These are phyloP conservation scores for Solidago caesia DNA, from an alignment of 129 eudicot genomes.

Conservation along the genomic window DNA sequence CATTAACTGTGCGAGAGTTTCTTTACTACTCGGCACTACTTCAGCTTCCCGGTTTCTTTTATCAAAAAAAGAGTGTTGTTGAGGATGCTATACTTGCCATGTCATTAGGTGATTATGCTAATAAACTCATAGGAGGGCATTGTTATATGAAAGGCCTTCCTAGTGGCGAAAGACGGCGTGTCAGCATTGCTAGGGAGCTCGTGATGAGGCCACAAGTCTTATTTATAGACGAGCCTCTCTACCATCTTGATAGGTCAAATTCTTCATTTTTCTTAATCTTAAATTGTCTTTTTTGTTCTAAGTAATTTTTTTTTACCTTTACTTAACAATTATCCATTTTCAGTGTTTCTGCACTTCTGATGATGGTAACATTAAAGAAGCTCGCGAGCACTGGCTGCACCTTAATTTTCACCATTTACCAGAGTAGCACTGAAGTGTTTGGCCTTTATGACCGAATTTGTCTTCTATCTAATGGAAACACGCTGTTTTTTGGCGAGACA, in stretches of 20 bases:
- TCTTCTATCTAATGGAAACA: conserved; percentile 92
- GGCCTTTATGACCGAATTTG: conserved; percentile 96
- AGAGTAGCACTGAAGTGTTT: conserved; percentile 98
- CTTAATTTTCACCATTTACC: conserved; percentile 73
- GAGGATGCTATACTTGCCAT: conserved; percentile 91
- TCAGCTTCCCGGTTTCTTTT: conserved; percentile 93
- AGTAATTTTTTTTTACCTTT: no score
- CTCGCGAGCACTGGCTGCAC: conserved; percentile 96
- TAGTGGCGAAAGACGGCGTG: conserved; percentile 91
- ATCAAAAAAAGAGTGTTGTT: conserved; percentile 64
- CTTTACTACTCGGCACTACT: conserved; percentile 94
- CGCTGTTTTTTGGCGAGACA: conserved; percentile 93
- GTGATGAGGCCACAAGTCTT: conserved; percentile 84
- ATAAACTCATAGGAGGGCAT: conserved; percentile 89
- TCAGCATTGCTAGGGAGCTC: conserved; percentile 90
- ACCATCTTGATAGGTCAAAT: conserved; percentile 84
- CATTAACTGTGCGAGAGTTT: conserved; percentile 77
- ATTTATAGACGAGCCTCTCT: conserved; percentile 93
- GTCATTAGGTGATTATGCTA: conserved; percentile 87
- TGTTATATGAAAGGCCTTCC: conserved; percentile 87
- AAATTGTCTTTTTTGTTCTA: neutral
- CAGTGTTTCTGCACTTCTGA: conserved; percentile 95
- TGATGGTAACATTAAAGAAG: conserved; percentile 98
- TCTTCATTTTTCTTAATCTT: conserved; percentile 9
- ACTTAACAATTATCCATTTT: conserved; percentile 6